Conservation (phyloP, 257 asterid genomes). For the Prunella vulgaris region DNA sequence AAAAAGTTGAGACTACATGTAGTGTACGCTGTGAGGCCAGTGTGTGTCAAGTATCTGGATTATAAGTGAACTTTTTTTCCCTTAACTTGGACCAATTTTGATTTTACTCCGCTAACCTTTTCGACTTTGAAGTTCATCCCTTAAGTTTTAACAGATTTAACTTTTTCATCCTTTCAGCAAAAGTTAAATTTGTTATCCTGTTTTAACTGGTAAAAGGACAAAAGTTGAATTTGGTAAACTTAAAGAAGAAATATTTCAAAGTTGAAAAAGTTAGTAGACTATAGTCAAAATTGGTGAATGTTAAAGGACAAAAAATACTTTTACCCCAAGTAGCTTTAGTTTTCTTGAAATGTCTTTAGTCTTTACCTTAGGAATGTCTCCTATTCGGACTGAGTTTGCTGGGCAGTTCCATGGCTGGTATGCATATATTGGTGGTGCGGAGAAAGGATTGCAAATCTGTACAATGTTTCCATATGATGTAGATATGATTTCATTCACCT, state of each 20-base stretch:
- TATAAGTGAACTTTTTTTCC: neutral
- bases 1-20: neutral
- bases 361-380: slow-evolving; percentile 58
- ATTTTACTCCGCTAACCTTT: neutral
- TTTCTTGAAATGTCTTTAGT: slow-evolving; percentile 6
- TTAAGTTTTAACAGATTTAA: neutral
- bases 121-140: neutral
- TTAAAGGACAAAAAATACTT: neutral
- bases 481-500: slow-evolving; percentile 68
- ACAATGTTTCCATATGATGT: slow-evolving; percentile 44
- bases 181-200: neutral
- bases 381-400: slow-evolving; percentile 43
- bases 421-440: slow-evolving; percentile 55
- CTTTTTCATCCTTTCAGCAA: neutral
- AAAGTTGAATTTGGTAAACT: neutral
- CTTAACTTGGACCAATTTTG: neutral
- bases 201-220: neutral
- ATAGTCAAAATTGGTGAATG: neutral
- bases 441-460: slow-evolving; percentile 89
- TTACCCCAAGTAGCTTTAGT: neutral
- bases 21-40: neutral
- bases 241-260: neutral
- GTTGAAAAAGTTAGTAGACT: neutral
- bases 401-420: slow-evolving; percentile 62
- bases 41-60: neutral